These are phyloP conservation scores for Pezicula radicicola DNA, from an alignment of 2,329 filamentous ascomycete species.

Conservation along the genomic window DNA sequence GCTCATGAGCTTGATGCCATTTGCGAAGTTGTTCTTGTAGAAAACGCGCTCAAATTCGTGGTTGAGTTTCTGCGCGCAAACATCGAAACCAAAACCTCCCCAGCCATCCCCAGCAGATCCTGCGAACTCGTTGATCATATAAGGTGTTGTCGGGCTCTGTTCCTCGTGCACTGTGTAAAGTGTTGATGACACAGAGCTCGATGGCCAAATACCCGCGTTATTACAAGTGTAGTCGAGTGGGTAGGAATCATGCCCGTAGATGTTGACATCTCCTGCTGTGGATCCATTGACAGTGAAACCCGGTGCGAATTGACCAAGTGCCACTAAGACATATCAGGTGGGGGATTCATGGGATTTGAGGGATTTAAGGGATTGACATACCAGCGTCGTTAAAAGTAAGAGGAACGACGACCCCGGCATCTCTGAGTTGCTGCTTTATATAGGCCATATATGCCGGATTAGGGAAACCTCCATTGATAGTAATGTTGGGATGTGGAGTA, in stretches of 20 bases:
- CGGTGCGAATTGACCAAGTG: constrained; percentile 24
- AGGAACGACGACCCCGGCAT: constrained; percentile 70
- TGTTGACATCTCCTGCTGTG: constrained; percentile 25
- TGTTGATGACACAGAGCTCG: constrained; percentile 50
- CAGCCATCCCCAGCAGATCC: constrained; percentile 72
- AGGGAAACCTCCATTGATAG: constrained; percentile 49
- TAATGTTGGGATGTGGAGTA: too few species aligned
- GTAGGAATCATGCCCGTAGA: constrained; percentile 38
- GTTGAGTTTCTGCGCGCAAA: constrained; percentile 64
- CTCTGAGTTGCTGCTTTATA: constrained; percentile 64
- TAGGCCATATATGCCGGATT: constrained; percentile 68
- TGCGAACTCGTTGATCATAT: constrained; percentile 61
- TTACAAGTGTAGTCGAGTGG: constrained; percentile 44
- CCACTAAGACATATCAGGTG: constrained; percentile 5
- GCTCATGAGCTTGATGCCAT: constrained; percentile 66
- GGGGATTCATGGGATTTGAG: too few species aligned
- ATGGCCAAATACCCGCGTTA: constrained; percentile 53
- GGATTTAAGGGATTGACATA: constrained; percentile 12
- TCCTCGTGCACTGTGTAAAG: constrained; percentile 51
- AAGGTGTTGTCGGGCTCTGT: constrained; percentile 64
- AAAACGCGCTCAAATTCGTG: constrained; percentile 76
- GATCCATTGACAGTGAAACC: constrained; percentile 23
- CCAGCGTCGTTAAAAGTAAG: constrained; percentile 71
- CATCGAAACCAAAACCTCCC: constrained; percentile 63
- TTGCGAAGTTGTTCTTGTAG: constrained; percentile 71